phyloP scores from a whole-genome alignment of 768 basidiomycete genomes.

The Daedaleopsis sinensis region DNA sequence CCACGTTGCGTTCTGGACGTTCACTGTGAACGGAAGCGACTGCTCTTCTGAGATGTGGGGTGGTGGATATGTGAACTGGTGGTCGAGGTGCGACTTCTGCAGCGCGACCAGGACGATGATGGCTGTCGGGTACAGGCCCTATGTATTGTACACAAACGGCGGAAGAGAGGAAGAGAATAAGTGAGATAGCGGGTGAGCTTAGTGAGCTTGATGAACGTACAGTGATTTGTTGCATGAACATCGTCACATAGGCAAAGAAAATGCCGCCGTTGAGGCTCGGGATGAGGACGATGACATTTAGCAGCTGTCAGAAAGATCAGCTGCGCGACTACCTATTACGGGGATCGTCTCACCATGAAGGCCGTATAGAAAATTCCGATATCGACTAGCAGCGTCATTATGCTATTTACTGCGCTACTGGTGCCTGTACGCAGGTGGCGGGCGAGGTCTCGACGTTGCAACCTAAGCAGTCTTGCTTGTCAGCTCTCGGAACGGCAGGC shows the following conservation, averaged over 20 bases:
- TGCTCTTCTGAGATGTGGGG: not conserved
- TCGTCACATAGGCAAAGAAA: not conserved
- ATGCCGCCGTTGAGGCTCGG: not conserved
- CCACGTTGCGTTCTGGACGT: not conserved
- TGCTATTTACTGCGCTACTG: not conserved
- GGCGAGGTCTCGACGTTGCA: not conserved
- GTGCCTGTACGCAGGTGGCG: not conserved
- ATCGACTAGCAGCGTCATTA: not conserved
- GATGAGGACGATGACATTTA: slow-evolving; percentile 5
- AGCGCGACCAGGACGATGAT: slow-evolving; percentile 8
- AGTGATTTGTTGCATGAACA: slow-evolving; percentile 7
- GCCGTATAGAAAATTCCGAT: slow-evolving; percentile 1
- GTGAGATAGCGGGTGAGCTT: too few relatives aligned
- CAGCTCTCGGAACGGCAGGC: too few relatives aligned
- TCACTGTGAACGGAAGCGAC: not conserved
- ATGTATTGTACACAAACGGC: too few relatives aligned
- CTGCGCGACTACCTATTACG: not conserved
- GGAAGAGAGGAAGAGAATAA: not conserved
- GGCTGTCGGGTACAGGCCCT: slow-evolving; percentile 7
- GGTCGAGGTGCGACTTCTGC: slow-evolving; percentile 1
- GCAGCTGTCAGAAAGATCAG: not conserved
- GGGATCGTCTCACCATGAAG: slow-evolving; percentile 1
- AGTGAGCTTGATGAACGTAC: slow-evolving; percentile 3
- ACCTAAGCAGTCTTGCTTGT: too few relatives aligned
- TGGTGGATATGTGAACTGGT: slow-evolving; percentile 6